Conservation (phyloP, 2,329 filamentous ascomycete genomes). For the Penicillium sp. region DNA sequence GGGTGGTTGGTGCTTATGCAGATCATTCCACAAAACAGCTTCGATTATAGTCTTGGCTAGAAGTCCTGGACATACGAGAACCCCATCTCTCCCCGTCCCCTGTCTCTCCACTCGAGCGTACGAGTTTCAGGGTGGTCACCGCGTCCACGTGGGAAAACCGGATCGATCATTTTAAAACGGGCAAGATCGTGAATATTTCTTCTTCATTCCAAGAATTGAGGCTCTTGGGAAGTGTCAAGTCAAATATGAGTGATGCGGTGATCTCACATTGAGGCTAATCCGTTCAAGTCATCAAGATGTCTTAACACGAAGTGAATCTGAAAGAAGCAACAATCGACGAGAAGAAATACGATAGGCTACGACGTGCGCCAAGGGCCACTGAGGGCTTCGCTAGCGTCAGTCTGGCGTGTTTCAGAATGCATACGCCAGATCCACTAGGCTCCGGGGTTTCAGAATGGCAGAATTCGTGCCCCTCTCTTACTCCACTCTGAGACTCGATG, state of each 20-base stretch:
- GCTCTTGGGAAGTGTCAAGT: background rate
- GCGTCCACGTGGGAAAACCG: constrained; percentile 1
- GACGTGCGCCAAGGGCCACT: constrained; percentile 13
- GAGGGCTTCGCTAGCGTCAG: constrained; percentile 21
- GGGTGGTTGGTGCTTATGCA: background rate
- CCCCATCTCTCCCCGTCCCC: background rate
- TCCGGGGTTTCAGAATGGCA: constrained; percentile 28
- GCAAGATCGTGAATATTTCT: background rate
- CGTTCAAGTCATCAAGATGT: background rate
- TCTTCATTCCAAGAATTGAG: background rate
- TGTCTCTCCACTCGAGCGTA: background rate
- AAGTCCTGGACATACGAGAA: background rate
- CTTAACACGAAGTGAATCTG: constrained; percentile 1
- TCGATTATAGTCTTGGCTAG: background rate
- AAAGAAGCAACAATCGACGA: constrained; percentile 11
- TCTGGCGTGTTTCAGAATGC: constrained; percentile 31
- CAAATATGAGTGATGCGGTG: background rate
- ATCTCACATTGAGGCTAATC: background rate
- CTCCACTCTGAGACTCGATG: background rate
- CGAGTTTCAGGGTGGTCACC: constrained; percentile 1
- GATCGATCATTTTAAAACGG: background rate
- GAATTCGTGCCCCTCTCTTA: background rate
- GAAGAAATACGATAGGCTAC: background rate
- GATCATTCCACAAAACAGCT: background rate
- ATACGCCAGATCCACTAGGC: constrained; percentile 17